phyloP scores from a whole-genome alignment of 305 asterid species.

The Solanum hybrid region DNA sequence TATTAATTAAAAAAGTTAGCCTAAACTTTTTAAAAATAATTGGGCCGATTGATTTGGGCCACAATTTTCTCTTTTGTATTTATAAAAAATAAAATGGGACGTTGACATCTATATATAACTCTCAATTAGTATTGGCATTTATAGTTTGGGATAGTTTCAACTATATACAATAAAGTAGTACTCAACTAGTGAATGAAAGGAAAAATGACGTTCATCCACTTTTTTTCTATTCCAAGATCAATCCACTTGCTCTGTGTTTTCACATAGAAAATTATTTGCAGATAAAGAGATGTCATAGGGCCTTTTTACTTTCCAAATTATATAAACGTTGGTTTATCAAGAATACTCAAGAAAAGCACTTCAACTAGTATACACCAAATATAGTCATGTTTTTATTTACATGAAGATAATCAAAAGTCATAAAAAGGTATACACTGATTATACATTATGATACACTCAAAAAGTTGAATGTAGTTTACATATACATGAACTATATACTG shows the following conservation, averaged over 20 bases:
- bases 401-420: background rate
- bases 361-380: background rate
- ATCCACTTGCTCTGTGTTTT: background rate
- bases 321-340: background rate
- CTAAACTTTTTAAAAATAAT: background rate
- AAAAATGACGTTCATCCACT: background rate
- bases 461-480: too few species aligned
- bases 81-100: background rate
- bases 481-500: background rate
- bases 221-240: background rate
- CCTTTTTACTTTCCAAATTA: background rate
- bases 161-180: background rate
- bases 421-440: too few species aligned
- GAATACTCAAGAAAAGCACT: background rate
- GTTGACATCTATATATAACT: background rate
- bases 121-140: background rate
- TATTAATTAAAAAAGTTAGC: background rate
- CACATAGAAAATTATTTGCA: background rate
- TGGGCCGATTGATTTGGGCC: background rate
- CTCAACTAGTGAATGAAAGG: background rate
- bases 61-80: background rate
- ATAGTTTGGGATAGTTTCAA: background rate
- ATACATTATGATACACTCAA: background rate
- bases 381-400: background rate
- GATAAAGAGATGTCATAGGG: background rate